Evolutionary conservation across 352 stramenopile genomes (phyloP).

Genomic region (Pythium sukuiense): DNA sequence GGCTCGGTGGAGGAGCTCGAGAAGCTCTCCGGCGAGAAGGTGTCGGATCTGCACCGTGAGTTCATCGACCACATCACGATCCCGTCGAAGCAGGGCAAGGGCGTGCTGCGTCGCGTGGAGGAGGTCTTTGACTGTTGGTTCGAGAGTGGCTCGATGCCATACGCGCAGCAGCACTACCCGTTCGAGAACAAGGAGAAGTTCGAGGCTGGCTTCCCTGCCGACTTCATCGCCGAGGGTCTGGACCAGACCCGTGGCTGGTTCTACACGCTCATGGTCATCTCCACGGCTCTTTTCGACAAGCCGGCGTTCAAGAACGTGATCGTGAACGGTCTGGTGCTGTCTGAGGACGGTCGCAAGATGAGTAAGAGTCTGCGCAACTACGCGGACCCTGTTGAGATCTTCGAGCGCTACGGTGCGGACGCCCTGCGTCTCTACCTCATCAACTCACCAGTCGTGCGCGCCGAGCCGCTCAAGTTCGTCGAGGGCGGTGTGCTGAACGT

Average conservation of each 20-base stretch:
- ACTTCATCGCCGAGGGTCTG: constrained; percentile 99
- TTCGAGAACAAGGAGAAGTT: constrained; percentile 99
- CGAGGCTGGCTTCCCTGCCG: constrained; percentile 95
- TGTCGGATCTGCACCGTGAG: constrained; percentile 97
- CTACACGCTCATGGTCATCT: constrained; percentile 99
- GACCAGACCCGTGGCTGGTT: constrained; percentile 99
- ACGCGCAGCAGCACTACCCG: constrained; percentile 99
- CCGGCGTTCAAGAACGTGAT: constrained; percentile 99
- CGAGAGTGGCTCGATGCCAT: constrained; percentile 99
- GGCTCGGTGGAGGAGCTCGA: constrained; percentile 97
- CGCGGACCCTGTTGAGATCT: constrained; percentile 92
- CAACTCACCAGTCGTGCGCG: constrained; percentile 99
- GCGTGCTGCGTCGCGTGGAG: constrained; percentile 80
- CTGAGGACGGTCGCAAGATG: constrained; percentile 99
- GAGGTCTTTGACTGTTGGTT: constrained; percentile 99
- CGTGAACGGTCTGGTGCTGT: constrained; percentile 99
- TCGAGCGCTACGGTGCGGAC: constrained; percentile 98
- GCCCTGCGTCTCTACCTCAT: constrained; percentile 99
- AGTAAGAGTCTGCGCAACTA: constrained; percentile 99
- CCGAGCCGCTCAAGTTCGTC: constrained; percentile 97
- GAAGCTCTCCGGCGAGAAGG: constrained; percentile 91
- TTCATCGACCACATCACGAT: constrained; percentile 98
- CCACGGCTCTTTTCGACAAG: constrained; percentile 98
- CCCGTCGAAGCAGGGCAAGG: constrained; percentile 92
- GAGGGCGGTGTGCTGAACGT: constrained; percentile 95